Percentiles rank a stretch among this genome's conserved stretches.
Conservation (phyloP, 1,139 yeast species). For the Sugiyamaella japonica region DNA sequence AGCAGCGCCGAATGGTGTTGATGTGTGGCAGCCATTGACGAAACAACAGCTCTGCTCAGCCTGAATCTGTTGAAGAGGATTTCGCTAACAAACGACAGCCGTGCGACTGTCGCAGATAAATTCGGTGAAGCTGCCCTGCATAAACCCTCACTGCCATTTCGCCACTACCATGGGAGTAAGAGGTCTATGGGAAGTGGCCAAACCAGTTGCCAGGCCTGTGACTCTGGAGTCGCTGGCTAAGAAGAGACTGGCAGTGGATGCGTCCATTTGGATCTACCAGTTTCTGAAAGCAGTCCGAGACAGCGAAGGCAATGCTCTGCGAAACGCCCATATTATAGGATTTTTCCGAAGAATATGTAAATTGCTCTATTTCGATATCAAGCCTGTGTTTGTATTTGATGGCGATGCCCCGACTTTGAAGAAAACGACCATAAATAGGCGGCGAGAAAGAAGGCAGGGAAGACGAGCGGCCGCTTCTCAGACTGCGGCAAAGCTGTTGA, state of each 20-base stretch:
- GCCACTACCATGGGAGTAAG: constrained; percentile 79
- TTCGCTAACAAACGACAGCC: background rate
- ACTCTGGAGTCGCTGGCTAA: constrained; percentile 76
- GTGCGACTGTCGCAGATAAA: background rate
- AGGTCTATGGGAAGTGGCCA: constrained; percentile 89
- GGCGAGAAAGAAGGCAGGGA: constrained; percentile 75
- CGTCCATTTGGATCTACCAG: constrained; percentile 98
- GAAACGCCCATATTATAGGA: constrained; percentile 86
- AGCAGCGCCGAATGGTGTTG: constrained; percentile 39
- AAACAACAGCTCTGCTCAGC: background rate
- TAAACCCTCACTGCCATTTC: background rate
- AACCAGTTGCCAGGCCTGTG: constrained; percentile 89
- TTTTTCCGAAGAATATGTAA: constrained; percentile 94
- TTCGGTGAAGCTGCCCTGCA: constrained; percentile 5
- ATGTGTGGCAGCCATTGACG: constrained; percentile 28
- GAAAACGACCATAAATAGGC: constrained; percentile 65
- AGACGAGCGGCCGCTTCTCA: constrained; percentile 66
- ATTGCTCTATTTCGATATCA: constrained; percentile 80
- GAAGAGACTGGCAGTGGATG: constrained; percentile 88
- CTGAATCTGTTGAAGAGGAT: too few species aligned
- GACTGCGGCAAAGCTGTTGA: constrained; percentile 79
- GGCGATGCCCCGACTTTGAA: constrained; percentile 94
- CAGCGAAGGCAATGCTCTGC: constrained; percentile 72
- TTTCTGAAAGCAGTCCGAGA: constrained; percentile 94
- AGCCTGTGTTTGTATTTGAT: constrained; percentile 94